Base-by-base conservation (phyloP, 805 yeast species). In the Wickerhamiella spandovensis region DNA sequence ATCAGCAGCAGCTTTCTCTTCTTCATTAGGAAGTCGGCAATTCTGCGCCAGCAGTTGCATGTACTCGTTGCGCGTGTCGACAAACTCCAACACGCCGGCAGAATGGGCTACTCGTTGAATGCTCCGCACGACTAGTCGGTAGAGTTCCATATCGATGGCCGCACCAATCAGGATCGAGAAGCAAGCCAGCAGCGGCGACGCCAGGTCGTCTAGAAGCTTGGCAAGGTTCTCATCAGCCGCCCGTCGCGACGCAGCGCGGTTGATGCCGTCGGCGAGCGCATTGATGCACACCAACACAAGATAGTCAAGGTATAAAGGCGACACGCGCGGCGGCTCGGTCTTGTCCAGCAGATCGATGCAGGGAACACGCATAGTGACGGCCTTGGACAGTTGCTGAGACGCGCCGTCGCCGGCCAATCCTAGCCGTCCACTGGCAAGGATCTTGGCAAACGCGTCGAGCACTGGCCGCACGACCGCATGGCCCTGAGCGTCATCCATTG, bases 51-150 rank as follows among this genome's bases (percentile, higher is more conserved):
- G 54, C 7, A 68, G 57, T 5, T 57, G 54, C 48, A 70, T 53
- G 45, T 79, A 74, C 9, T 77, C 75, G 58, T 86, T 84, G 46
- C 95, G 68, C 21, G 81, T 69, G 0, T 67, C 69, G 1, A 64
- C 60, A 12, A 83, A 61, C 0, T 78, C 80, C n/a, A 88, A 64
- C 15, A 86, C 67, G 0, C 97, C 97, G 0, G 89, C 75, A 0
- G 89, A 78, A 61, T 87, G 95, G 6, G 95, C 78, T 46, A 85
- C 71, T 54, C 82, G 81, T 62, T 90, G 97, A 7, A 85, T 71
- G 0, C 94, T 75, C 39, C 95, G 70, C 2, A 88, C 77, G 2
- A 82, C 60, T 9, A 70, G 66, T 51, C 83, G 83, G 63, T 84
- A 89, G 20, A 79, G 60, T 17, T 84, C 90, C 49, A 74, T 71